Evolutionary conservation across 164 flowering plant species (phyloP).

Genomic region (Aristolochia californica): DNA sequence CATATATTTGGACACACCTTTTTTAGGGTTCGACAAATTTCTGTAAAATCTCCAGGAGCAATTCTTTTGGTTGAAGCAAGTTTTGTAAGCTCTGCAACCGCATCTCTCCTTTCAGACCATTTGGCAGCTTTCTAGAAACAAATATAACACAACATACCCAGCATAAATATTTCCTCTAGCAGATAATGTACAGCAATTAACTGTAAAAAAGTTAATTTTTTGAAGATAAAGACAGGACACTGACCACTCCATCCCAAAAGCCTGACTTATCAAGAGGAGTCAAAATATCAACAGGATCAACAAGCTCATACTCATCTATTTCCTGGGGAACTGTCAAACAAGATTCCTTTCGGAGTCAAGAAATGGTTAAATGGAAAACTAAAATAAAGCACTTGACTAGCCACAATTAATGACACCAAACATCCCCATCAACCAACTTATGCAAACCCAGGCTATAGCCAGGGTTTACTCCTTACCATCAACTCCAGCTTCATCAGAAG

Average conservation of each 20-base stretch:
- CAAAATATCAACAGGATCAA: constrained; percentile 97
- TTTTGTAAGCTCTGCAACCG: constrained; percentile 86
- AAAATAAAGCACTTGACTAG: background rate
- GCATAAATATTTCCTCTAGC: background rate
- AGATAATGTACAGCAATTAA: background rate
- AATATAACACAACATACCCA: background rate
- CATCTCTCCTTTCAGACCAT: constrained; percentile 96
- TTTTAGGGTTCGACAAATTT: constrained; percentile 80
- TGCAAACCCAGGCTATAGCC: background rate
- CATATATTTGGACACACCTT: constrained; percentile 61
- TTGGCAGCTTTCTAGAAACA: constrained; percentile 78
- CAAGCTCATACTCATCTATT: constrained; percentile 94
- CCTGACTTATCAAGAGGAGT: constrained; percentile 91
- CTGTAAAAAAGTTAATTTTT: background rate
- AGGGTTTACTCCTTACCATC: constrained; percentile 39
- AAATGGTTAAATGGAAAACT: background rate
- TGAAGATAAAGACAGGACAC: constrained; percentile 18
- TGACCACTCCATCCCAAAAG: constrained; percentile 99
- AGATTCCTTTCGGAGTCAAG: constrained; percentile 5
- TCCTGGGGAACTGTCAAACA: constrained; percentile 70
- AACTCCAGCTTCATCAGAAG: constrained; percentile 53
- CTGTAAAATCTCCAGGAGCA: constrained; percentile 93
- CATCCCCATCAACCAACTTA: too few relatives aligned
- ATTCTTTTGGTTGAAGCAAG: constrained; percentile 89
- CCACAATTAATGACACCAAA: background rate